These are phyloP conservation scores for Aspergillus sp. DNA, from an alignment of 2,329 filamentous ascomycete genomes.

Conservation along the genomic window DNA sequence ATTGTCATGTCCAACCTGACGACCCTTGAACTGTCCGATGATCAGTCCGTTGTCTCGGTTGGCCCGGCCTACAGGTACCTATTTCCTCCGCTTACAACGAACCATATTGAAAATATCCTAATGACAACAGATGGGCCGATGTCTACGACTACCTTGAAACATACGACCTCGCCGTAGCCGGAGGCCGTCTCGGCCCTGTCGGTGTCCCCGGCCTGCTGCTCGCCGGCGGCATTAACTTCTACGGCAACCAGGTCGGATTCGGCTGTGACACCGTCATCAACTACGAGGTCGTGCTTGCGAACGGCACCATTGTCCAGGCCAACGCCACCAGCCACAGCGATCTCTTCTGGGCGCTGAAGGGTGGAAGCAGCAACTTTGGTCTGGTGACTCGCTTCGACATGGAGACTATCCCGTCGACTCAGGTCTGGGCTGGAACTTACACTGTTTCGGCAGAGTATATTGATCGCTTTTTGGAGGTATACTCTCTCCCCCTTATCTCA, in stretches of 20 bases:
- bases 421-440: slow-evolving; percentile 39
- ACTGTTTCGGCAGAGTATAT: slow-evolving; percentile 29
- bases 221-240: slow-evolving; percentile 34
- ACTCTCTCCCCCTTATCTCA: background rate
- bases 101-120: background rate
- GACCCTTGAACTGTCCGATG: slow-evolving; percentile 28
- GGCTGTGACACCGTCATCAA: slow-evolving; percentile 33
- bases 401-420: slow-evolving; percentile 30
- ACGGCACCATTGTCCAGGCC: slow-evolving; percentile 40
- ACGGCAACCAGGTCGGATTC: slow-evolving; percentile 32
- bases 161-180: slow-evolving; percentile 25
- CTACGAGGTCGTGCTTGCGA: slow-evolving; percentile 42
- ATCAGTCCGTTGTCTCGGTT: slow-evolving; percentile 32
- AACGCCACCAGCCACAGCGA: slow-evolving; percentile 34
- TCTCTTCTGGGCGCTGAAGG: slow-evolving; percentile 46
- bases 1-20: slow-evolving; percentile 37
- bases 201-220: slow-evolving; percentile 33
- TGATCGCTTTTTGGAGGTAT: slow-evolving; percentile 28
- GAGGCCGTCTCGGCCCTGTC: slow-evolving; percentile 33
- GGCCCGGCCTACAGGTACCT: slow-evolving; percentile 31
- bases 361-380: slow-evolving; percentile 48
- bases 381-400: slow-evolving; percentile 47
- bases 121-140: slow-evolving; percentile 31
- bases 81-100: background rate
- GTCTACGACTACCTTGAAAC: slow-evolving; percentile 35